phyloP scores from a whole-genome alignment of 495 filamentous ascomycete genomes.

The Penicillium paxilli region DNA sequence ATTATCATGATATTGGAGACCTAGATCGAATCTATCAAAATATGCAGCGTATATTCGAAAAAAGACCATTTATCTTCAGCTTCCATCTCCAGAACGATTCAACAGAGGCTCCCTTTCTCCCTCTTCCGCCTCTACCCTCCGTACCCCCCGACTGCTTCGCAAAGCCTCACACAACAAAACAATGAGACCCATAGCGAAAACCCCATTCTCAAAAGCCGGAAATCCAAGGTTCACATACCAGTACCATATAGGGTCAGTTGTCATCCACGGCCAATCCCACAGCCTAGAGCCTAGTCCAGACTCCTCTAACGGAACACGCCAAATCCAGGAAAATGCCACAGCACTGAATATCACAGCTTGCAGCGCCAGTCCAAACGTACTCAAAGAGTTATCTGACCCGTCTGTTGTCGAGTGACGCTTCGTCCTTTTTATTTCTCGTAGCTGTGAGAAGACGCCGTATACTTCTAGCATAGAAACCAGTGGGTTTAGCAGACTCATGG shows the following conservation, averaged over 20 bases:
- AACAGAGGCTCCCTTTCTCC: neutral
- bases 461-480: neutral
- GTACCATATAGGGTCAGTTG: neutral
- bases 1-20: no score
- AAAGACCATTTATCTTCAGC: no score
- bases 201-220: constrained; percentile 2
- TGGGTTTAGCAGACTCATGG: neutral
- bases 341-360: neutral
- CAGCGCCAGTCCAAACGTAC: neutral
- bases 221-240: constrained; percentile 2
- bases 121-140: neutral
- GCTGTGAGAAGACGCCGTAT: constrained; percentile 3
- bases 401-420: neutral
- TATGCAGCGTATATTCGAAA: no score
- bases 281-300: neutral
- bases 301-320: constrained; percentile 2
- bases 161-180: neutral
- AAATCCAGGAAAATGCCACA: constrained; percentile 4
- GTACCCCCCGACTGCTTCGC: neutral
- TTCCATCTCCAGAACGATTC: neutral
- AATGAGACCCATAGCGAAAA: neutral
- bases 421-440: neutral
- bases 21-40: no score
- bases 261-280: neutral
- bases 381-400: neutral